Percentiles rank a stretch among this genome's conserved stretches.
Evolutionary conservation across 2,329 filamentous ascomycete genomes (phyloP).

Genomic region (Sordariomycetes sp.): DNA sequence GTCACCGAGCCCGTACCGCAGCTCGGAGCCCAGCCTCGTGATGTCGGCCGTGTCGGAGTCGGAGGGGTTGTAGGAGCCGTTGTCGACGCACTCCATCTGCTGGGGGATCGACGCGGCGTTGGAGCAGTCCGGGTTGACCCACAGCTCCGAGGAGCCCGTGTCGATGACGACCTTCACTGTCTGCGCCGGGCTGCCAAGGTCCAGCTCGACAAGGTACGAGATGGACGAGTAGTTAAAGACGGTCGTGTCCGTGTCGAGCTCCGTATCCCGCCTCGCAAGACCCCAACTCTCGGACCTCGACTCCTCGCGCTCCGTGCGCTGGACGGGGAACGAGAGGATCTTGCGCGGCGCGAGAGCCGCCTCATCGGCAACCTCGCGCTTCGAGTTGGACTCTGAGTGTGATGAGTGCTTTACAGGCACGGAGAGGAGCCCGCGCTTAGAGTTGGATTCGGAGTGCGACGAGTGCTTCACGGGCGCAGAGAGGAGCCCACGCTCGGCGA

Average conservation of each 20-base stretch:
- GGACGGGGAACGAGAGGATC: constrained; percentile 1
- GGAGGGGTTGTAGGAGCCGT: constrained; percentile 7
- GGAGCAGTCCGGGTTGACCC: constrained; percentile 25
- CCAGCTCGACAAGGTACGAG: constrained; percentile 23
- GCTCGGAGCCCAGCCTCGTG: constrained; percentile 8
- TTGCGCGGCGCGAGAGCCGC: background rate
- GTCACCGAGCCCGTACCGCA: constrained; percentile 16
- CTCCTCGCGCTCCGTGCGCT: background rate
- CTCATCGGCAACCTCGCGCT: background rate
- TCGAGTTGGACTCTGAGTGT: no score
- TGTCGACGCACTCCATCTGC: constrained; percentile 6
- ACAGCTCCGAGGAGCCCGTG: constrained; percentile 25
- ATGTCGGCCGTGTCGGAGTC: constrained; percentile 11
- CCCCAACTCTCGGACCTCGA: background rate
- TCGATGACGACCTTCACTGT: constrained; percentile 24
- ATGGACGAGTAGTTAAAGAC: constrained; percentile 11
- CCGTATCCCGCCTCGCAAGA: background rate
- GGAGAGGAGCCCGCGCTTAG: background rate
- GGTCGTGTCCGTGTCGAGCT: constrained; percentile 7
- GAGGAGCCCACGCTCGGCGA: background rate
- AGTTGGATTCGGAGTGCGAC: no score
- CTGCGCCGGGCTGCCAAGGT: constrained; percentile 22
- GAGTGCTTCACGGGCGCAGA: background rate
- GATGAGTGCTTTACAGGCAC: background rate
- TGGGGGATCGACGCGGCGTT: constrained; percentile 7